Base-by-base conservation (phyloP, 805 yeast genomes). In the Nakazawaea ambrosiae region DNA sequence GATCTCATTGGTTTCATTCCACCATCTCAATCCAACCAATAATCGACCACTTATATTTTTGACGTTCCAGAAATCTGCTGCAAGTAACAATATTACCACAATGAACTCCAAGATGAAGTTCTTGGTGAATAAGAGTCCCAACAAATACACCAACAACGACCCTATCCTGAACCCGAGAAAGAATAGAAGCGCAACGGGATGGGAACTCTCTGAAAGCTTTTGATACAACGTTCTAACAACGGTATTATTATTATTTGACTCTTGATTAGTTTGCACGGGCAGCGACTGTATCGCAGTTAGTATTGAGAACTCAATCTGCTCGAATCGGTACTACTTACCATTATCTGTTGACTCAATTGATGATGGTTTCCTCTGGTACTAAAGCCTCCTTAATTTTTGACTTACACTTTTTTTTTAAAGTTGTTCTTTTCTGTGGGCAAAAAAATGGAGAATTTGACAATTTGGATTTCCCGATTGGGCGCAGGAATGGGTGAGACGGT, bases 21-120 rank as follows among this genome's bases (percentile, higher is more conserved):
- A 90, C 98, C 98, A 90, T 46, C 94, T 70, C 45, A 92, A 67
- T 0, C 97, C 97, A 4, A 92, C 97, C 39, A 90, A 60, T 40
- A 86, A 70, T 41, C 97, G 65, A 1, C 98, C 98, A 16, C 95
- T 69, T 19, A 90, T 83, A 58, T 90, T 90, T 54, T 90, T 92
- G 18, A 86, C 78, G 53, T 85, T 82, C 94, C 97, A 90, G 53
- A 90, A 90, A 57, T 90, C 98, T 1, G 87, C 86, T 0, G 96
- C 84, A 16, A 86, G 68, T 15, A 88, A 61, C 14, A 92, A 62
- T 2, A 89, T 75, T 17, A 87, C 78, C 5, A 78, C 56, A 12
- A 90, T 88, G 65, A 92, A 90, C 49, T 86, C 76, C 28, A 86
- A 65, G 11, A 85, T 81, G 53, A 77, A 80, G 47, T 72, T 71